Conservation (phyloP, 306 rosid species). For the Prosopis cineraria region DNA sequence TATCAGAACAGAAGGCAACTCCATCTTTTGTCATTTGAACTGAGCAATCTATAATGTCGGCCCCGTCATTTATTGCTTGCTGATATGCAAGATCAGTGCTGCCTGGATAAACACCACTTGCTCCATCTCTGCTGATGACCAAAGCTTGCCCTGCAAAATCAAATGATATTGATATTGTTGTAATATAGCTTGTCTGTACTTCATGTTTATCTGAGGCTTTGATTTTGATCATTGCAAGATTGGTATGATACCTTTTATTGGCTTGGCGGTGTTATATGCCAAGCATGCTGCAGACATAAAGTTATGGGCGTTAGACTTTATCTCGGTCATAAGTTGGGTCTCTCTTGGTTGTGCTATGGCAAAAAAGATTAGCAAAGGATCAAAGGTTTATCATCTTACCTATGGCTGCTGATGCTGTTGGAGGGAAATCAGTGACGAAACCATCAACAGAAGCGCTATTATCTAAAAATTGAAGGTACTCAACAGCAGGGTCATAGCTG, state of each 20-base stretch:
- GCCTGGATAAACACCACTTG: conserved; percentile 83
- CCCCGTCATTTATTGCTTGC: conserved; percentile 71
- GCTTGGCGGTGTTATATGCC: conserved; percentile 49
- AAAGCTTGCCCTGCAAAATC: conserved; percentile 53
- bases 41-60: conserved; percentile 86
- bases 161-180: background rate
- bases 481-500: conserved; percentile 67
- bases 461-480: conserved; percentile 75
- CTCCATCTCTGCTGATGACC: conserved; percentile 78
- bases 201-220: background rate
- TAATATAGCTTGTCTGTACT: background rate
- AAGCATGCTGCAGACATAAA: conserved; percentile 67
- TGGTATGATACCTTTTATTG: conserved; percentile 50
- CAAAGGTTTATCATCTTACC: conserved; percentile 52
- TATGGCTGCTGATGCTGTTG: conserved; percentile 74
- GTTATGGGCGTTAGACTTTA: conserved; percentile 29
- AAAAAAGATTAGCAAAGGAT: background rate
- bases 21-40: conserved; percentile 92
- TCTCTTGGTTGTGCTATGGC: background rate
- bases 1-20: conserved; percentile 67
- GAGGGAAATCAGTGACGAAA: conserved; percentile 72
- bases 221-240: background rate
- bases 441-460: conserved; percentile 75
- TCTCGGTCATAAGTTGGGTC: background rate
- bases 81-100: conserved; percentile 85